These are phyloP conservation scores for Leccinum uliginosum DNA, from an alignment of 768 basidiomycete genomes.

Conservation along the genomic window DNA sequence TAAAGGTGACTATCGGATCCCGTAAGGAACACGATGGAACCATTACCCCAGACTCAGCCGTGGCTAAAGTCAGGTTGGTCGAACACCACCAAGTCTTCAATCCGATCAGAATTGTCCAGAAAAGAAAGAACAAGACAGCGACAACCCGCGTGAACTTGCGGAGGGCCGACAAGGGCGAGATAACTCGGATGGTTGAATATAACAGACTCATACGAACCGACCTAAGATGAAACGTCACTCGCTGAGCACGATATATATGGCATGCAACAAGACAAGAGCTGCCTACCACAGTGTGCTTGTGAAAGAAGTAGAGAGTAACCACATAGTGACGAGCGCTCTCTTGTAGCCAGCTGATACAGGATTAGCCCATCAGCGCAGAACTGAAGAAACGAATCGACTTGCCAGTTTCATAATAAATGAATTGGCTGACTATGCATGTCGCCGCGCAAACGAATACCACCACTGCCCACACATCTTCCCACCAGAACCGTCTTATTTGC, in stretches of 20 bases:
- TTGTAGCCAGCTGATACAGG: neutral
- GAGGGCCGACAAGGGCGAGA: neutral
- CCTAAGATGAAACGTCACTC: neutral
- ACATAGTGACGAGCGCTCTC: neutral
- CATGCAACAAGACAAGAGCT: neutral
- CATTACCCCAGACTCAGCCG: neutral
- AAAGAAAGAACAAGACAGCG: neutral
- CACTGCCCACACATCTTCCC: slow-evolving; percentile 24
- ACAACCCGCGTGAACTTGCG: neutral
- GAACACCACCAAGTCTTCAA: neutral
- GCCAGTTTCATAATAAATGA: neutral
- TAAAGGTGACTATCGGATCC: neutral
- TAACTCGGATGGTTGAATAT: neutral
- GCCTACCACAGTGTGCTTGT: neutral
- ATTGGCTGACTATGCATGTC: neutral
- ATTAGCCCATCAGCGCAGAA: neutral
- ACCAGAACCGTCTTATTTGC: slow-evolving; percentile 18
- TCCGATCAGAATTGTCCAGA: neutral
- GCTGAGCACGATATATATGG: neutral
- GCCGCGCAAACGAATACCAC: neutral
- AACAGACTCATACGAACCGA: neutral
- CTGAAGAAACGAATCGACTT: neutral
- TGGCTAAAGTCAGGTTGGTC: neutral
- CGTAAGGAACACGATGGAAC: neutral
- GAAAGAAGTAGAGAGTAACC: neutral